Percentiles rank a stretch among this genome's conserved stretches.
phyloP scores from a whole-genome alignment of 2,329 filamentous ascomycete species.

The Penicillium sp. region DNA sequence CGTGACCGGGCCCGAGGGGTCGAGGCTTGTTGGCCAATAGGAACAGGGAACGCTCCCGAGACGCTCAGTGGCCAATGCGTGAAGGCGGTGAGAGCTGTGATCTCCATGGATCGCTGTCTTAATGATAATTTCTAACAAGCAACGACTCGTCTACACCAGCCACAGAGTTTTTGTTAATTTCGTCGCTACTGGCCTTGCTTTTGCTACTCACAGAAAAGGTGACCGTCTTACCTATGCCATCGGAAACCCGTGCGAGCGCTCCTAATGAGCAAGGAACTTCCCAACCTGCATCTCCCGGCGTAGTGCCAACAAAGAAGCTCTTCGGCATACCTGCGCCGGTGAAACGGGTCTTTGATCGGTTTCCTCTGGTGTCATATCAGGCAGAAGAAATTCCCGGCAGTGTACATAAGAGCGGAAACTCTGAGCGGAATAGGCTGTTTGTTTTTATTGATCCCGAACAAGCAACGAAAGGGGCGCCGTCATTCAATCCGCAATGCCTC shows the following conservation, averaged over 20 bases:
- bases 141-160: not conserved
- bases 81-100: constrained; percentile 9
- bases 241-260: constrained; percentile 20
- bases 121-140: not conserved
- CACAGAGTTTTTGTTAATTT: not conserved
- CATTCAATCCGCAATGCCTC: constrained; percentile 87
- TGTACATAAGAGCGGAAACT: constrained; percentile 45
- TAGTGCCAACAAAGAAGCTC: constrained; percentile 25
- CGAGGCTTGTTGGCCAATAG: constrained; percentile 3
- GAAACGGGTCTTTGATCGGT: constrained; percentile 76
- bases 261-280: constrained; percentile 18
- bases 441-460: constrained; percentile 69
- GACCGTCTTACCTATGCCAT: constrained; percentile 21
- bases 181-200: not conserved
- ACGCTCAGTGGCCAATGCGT: constrained; percentile 1
- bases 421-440: constrained; percentile 66
- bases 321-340: constrained; percentile 62
- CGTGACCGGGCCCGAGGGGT: not conserved
- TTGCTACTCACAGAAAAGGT: constrained; percentile 13
- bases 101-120: not conserved
- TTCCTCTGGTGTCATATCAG: constrained; percentile 73
- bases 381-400: constrained; percentile 53
- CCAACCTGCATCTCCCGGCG: constrained; percentile 5
- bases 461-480: constrained; percentile 60
- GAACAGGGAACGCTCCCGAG: not conserved